These are phyloP conservation scores for Lactifluus hygrophoroides DNA, from an alignment of 768 basidiomycete genomes.

Conservation along the genomic window DNA sequence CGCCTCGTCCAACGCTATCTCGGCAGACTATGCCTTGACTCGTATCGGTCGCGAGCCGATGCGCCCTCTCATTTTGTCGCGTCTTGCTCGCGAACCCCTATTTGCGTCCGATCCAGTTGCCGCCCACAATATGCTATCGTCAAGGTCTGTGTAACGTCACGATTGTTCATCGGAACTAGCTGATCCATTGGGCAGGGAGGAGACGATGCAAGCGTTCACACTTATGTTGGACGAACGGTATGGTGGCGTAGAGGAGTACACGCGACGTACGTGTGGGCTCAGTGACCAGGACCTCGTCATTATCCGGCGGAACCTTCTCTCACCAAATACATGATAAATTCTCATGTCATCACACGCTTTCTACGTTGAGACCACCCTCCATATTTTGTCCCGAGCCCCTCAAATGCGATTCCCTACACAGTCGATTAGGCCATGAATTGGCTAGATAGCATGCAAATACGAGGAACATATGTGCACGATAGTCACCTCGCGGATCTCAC, in stretches of 20 bases:
- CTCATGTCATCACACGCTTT: not conserved
- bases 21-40: constrained; percentile 69
- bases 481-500: constrained; percentile 84
- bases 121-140: constrained; percentile 77
- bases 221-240: constrained; percentile 52
- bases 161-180: not conserved
- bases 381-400: not conserved
- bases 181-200: constrained; percentile 36
- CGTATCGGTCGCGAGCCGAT: constrained; percentile 74
- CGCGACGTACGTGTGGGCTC: constrained; percentile 46
- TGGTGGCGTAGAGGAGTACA: constrained; percentile 58
- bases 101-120: constrained; percentile 68
- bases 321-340: not conserved
- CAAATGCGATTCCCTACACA: not conserved
- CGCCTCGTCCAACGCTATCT: constrained; percentile 54
- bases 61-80: constrained; percentile 57
- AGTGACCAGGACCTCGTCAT: constrained; percentile 52
- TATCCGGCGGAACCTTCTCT: constrained; percentile 52
- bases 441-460: not conserved
- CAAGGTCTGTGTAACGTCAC: constrained; percentile 41
- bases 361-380: not conserved
- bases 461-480: constrained; percentile 36
- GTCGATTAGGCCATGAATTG: not conserved
- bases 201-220: constrained; percentile 72
- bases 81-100: constrained; percentile 60